Conservation (phyloP, 2,329 filamentous ascomycete genomes). For the Neofusicoccum umdonicola region DNA sequence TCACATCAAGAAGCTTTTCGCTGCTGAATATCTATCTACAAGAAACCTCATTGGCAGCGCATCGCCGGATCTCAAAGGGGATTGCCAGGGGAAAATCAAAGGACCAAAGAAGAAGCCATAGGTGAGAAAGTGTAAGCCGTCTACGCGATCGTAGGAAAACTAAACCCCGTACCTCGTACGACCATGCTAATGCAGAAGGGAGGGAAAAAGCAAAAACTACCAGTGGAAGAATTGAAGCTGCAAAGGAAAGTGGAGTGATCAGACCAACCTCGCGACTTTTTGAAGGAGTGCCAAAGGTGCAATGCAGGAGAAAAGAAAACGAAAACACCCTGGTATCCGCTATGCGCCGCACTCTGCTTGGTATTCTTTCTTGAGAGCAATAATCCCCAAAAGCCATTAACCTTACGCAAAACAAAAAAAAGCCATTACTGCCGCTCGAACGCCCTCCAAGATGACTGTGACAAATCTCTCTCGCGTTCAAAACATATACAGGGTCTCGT, state of each 20-base stretch:
- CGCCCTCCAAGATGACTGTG: constrained; percentile 12
- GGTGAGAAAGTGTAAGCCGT: background rate
- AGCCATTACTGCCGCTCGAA: constrained; percentile 9
- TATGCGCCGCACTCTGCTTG: constrained; percentile 8
- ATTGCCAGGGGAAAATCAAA: background rate
- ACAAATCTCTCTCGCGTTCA: constrained; percentile 17
- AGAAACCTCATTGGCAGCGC: background rate
- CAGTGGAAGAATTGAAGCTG: background rate
- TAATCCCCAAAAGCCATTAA: constrained; percentile 2
- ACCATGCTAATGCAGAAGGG: constrained; percentile 2
- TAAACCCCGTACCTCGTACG: constrained; percentile 11
- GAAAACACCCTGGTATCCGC: constrained; percentile 12
- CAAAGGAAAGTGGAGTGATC: background rate
- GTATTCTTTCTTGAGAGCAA: constrained; percentile 14
- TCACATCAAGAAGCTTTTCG: background rate
- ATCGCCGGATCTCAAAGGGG: background rate
- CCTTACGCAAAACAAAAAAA: background rate
- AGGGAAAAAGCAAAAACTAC: background rate
- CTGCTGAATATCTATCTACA: constrained; percentile 4
- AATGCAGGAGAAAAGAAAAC: background rate
- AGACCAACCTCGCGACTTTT: constrained; percentile 4
- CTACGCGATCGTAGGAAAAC: constrained; percentile 7
- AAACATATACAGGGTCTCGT: constrained; percentile 14
- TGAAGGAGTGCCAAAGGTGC: background rate
- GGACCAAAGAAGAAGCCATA: background rate